Conservation (phyloP, 768 basidiomycete genomes). For the Leccinum ochraceum region DNA sequence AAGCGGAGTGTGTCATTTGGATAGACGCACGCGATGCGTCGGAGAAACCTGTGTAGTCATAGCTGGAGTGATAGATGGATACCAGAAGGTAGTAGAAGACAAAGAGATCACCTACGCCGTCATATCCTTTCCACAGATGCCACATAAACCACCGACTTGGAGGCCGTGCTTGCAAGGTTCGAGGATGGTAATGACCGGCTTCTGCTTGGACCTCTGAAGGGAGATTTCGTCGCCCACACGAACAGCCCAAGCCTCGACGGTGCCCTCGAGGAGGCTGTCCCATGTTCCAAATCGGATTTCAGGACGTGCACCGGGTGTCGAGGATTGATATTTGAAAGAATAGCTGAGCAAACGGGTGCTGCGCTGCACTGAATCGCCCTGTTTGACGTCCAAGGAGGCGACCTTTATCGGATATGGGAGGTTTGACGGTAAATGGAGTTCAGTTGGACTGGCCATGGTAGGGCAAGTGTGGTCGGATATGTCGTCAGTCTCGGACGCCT, state of each 20-base stretch:
- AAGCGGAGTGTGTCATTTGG: constrained; percentile 92
- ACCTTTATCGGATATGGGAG: constrained; percentile 89
- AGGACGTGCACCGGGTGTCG: constrained; percentile 45
- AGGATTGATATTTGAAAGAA: constrained; percentile 65
- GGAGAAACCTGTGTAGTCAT: constrained; percentile 86
- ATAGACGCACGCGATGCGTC: constrained; percentile 86
- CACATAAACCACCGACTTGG: constrained; percentile 90
- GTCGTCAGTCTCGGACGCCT: constrained; percentile 11
- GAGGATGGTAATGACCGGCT: constrained; percentile 61
- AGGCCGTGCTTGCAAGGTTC: constrained; percentile 98
- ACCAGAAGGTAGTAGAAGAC: constrained; percentile 3
- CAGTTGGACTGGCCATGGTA: constrained; percentile 62
- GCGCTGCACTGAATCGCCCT: constrained; percentile 52
- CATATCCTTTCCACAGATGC: constrained; percentile 94
- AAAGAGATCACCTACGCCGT: constrained; percentile 59
- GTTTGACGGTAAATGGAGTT: constrained; percentile 70
- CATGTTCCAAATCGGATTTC: constrained; percentile 86
- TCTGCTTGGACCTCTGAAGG: constrained; percentile 55
- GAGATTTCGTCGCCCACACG: constrained; percentile 66
- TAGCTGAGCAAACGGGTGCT: constrained; percentile 84
- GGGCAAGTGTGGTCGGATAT: constrained; percentile 4
- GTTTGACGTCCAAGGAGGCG: constrained; percentile 59
- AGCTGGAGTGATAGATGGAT: constrained; percentile 39
- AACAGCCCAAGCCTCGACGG: constrained; percentile 69
- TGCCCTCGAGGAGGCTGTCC: constrained; percentile 87